Conservation (phyloP, 768 basidiomycete species). For the Lentinula boryana region DNA sequence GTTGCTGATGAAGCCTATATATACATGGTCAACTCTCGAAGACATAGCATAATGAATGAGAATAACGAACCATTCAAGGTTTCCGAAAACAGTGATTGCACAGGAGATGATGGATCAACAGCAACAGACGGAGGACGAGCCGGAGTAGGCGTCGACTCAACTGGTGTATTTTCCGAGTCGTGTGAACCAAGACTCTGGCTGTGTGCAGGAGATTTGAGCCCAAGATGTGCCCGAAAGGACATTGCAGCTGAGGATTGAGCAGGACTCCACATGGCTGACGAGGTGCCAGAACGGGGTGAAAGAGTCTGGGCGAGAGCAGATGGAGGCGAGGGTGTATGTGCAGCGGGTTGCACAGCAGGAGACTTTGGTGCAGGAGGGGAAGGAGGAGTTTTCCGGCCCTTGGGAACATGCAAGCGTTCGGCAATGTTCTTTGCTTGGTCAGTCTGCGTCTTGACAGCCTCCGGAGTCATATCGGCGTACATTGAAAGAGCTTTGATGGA, state of each 20-base stretch:
- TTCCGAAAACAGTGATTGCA: background rate
- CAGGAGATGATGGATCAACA: background rate
- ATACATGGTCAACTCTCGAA: background rate
- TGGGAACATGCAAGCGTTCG: constrained; percentile 39
- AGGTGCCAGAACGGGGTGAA: background rate
- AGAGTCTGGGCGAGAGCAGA: background rate
- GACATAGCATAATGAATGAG: background rate
- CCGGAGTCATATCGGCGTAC: constrained; percentile 81
- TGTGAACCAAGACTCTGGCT: background rate
- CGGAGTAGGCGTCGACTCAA: background rate
- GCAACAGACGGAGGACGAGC: background rate
- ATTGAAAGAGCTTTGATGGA: constrained; percentile 92
- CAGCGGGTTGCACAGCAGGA: background rate
- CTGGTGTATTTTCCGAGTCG: background rate
- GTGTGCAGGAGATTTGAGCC: background rate
- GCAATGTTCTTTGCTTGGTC: constrained; percentile 38
- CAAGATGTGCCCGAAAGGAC: constrained; percentile 2
- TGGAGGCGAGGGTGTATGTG: background rate
- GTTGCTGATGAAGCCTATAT: background rate
- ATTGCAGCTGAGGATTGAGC: constrained; percentile 2
- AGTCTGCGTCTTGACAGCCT: constrained; percentile 34
- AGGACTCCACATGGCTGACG: constrained; percentile 7
- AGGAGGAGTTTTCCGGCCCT: constrained; percentile 24
- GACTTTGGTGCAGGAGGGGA: constrained; percentile 11
- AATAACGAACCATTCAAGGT: background rate